Evolutionary conservation across 345 rosid species (phyloP).

Genomic region (Hevea brasiliensis): DNA sequence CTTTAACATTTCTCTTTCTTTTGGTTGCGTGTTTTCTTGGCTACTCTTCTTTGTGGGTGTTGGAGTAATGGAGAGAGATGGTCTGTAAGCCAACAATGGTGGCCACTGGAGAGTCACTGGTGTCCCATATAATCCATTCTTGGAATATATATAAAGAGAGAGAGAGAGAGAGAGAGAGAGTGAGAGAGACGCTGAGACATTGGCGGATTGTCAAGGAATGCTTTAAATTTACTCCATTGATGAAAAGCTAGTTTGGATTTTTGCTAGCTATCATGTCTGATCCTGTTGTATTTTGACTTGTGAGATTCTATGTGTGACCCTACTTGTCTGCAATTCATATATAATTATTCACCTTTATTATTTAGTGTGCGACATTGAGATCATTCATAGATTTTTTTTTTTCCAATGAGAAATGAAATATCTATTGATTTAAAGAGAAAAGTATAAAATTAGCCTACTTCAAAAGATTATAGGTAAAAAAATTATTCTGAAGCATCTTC

Average conservation of each 20-base stretch:
- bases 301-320: conserved; percentile 34
- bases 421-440: too few relatives aligned
- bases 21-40: too few relatives aligned
- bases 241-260: conserved; percentile 40
- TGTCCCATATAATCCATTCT: conserved; percentile 11
- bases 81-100: conserved; percentile 40
- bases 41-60: conserved; percentile 27
- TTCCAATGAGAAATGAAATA: too few relatives aligned
- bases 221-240: conserved; percentile 22
- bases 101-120: conserved; percentile 30
- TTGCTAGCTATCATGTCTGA: conserved; percentile 40
- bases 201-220: not conserved
- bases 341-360: conserved; percentile 1
- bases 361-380: not conserved
- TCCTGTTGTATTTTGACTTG: conserved; percentile 40
- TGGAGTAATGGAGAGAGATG: conserved; percentile 21
- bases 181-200: too few relatives aligned
- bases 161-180: too few relatives aligned
- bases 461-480: too few relatives aligned
- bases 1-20: too few relatives aligned
- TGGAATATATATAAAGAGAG: not conserved
- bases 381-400: conserved; percentile 1
- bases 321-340: conserved; percentile 28
- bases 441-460: too few relatives aligned
- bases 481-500: too few relatives aligned